Base-by-base conservation (phyloP, 1,284 basidiomycete species). In the Ustilago hordei region DNA sequence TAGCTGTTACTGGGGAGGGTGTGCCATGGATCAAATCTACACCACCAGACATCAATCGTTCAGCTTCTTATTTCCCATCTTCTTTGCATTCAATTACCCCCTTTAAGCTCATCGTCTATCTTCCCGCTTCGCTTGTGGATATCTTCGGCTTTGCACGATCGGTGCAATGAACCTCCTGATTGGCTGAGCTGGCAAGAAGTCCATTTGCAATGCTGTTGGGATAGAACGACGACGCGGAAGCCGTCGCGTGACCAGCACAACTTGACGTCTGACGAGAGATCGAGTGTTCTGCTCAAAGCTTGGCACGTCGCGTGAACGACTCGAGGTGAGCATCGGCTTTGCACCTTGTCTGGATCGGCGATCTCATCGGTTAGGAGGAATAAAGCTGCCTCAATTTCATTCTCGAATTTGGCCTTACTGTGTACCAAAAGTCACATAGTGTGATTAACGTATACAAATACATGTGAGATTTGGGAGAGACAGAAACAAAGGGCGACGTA, bases 181-280 rank as follows among this genome's bases (percentile, higher is more conserved):
- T 63, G 53, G 19, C 35, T 55, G 53, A 9, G 19, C 38, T 55
- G 34, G 35, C 54, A 39, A 23, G 11, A 3, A 12, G 9, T 13
- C 12, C n/a, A 55, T 12, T 23, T 38, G 54, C 54, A 55, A 39
- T 41, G 47, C 47, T 23, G 45, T 35, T 28, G 57, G 19, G 28
- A 38, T 11, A 38, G 5, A 11, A 13, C 31, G 9, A 28, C 12
- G 48, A 31, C 6, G 8, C 28, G 9, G 12, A 17, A 19, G 23
- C 41, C 31, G 52, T 55, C 32, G 60, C 60, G 41, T 61, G 43
- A 62, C n/a, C 32, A 55, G 60, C 53, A 12, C 53, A 55, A 47
- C 35, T 62, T 11, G 60, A 62, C 60, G 28, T 61, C 34, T 58
- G n/a, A 35, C 31, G 38, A 19, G 13, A 5, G 36, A 34, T 31